phyloP scores from a whole-genome alignment of 495 filamentous ascomycete species.

The Aspergillus conjunctus region DNA sequence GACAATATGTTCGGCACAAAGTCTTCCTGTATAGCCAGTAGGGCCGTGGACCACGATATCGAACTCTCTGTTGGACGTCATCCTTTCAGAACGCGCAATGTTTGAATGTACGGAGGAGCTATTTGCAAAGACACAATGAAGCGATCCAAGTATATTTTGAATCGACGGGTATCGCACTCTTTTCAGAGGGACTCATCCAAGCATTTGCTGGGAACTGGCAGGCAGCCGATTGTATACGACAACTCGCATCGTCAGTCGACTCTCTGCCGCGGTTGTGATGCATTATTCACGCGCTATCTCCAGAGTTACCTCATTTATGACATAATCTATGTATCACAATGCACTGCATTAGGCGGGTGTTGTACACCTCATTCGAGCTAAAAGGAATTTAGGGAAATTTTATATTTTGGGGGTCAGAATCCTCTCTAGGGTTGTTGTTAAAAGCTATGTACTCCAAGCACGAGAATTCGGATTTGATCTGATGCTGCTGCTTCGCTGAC shows the following conservation, averaged over 20 bases:
- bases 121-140: neutral
- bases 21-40: slow-evolving; percentile 82
- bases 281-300: neutral
- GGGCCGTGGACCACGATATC: slow-evolving; percentile 85
- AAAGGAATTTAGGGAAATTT: neutral
- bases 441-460: too few species aligned
- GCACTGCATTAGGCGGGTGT: neutral
- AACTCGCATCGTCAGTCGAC: neutral
- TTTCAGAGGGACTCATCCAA: too few species aligned
- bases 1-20: slow-evolving; percentile 76
- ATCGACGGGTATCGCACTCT: neutral
- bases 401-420: neutral
- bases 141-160: neutral
- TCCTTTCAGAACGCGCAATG: slow-evolving; percentile 19
- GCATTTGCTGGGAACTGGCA: too few species aligned
- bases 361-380: neutral
- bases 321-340: slow-evolving; percentile 2
- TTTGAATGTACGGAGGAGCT: neutral
- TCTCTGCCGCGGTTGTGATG: neutral
- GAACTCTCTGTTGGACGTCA: slow-evolving; percentile 62
- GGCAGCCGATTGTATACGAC: too few species aligned
- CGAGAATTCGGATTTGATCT: too few species aligned
- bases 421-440: neutral
- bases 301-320: neutral
- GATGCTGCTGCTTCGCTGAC: too few species aligned